phyloP scores from a whole-genome alignment of 179 eudicot genomes.

The Nepenthes alata region DNA sequence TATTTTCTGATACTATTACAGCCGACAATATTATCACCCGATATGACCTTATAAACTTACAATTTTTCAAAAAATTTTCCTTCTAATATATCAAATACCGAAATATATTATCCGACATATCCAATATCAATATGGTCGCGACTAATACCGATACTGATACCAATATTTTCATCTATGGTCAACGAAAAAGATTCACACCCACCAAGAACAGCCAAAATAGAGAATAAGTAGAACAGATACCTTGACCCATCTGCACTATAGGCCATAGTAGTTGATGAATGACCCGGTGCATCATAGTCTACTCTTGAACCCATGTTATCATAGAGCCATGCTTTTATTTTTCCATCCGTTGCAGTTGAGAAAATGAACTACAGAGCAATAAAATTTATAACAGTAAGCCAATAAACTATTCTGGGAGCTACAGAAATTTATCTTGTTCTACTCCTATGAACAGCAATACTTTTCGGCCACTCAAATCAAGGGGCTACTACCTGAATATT shows the following conservation, averaged over 20 bases:
- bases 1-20: too few species aligned
- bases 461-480: not conserved
- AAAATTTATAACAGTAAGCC: not conserved
- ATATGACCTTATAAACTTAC: too few species aligned
- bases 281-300: constrained; percentile 87
- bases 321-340: constrained; percentile 88
- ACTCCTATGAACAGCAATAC: not conserved
- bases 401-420: not conserved
- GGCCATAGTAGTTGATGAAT: constrained; percentile 65
- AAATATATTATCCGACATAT: too few species aligned
- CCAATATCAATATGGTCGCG: too few species aligned
- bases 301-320: constrained; percentile 75
- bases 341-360: constrained; percentile 80
- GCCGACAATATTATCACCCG: too few species aligned
- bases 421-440: not conserved
- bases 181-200: not conserved
- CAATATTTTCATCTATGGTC: too few species aligned
- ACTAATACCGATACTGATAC: too few species aligned
- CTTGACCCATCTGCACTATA: constrained; percentile 82
- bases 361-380: constrained; percentile 51
- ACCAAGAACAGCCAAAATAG: not conserved
- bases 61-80: too few species aligned
- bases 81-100: too few species aligned
- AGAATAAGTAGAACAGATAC: constrained; percentile 14
- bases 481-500: constrained; percentile 56